Evolutionary conservation across 345 rosid genomes (phyloP), one percentile per base, ranked within the genome.

Genomic region (Cardamine resedifolia): DNA sequence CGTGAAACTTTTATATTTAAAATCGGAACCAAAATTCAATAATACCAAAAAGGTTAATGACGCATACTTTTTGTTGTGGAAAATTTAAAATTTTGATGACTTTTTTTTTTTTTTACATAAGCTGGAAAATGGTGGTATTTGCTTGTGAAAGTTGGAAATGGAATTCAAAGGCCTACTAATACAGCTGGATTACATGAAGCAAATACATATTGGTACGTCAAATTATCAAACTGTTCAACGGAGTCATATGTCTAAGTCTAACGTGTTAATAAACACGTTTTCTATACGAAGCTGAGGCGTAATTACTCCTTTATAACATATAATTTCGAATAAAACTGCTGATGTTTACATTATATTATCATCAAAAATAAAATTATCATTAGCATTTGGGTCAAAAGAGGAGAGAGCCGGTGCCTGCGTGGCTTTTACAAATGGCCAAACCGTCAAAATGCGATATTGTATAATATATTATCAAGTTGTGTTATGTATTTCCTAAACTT

Each of bases 111-210:
- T 62, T 1, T n/a, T 7, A 12, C n/a, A 34, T 33, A 64, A 65
- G 77, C 58, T 73, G 71, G 65, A 64, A 64, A 64, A 64, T 28
- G 65, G 72, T 15, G 67, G 30, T 38, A 27, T 48, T 66, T 58
- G 67, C 52, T 66, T 74, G 72, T 56, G 27, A 38, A 55, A 44
- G 64, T 73, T 73, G 50, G 64, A 44, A 64, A 56, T 16, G 2
- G 56, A 45, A 66, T 14, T 57, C 52, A 20, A 58, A 57, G 34
- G 18, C 34, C 0, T 2, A 48, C 6, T 58, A 21, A 48, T 65
- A 74, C 72, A 75, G 78, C 78, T 75, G 73, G 68, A 67, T 75
- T 39, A 67, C 49, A 58, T 10, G 73, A 59, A 67, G 67, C 68
- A 74, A 21, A 74, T 51, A 51, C 73, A 74, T 50, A 21, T 30